Evolutionary conservation across 768 basidiomycete species (phyloP).

Genomic region (Nidularia sp.): DNA sequence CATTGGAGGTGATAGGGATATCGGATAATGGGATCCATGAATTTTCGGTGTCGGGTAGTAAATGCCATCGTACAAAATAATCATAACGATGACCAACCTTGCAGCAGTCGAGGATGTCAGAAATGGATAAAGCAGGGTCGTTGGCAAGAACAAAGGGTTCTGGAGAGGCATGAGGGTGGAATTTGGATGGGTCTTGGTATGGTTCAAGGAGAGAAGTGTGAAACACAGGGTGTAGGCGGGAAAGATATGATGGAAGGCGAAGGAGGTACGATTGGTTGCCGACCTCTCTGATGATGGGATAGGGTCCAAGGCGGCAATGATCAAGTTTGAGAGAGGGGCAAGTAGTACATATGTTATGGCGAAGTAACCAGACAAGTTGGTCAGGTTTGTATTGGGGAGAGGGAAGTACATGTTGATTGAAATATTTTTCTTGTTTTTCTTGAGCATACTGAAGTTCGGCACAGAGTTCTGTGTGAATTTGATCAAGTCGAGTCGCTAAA

Average conservation of each 20-base stretch:
- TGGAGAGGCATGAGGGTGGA: constrained; percentile 20
- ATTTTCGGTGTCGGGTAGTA: constrained; percentile 19
- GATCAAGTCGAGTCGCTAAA: constrained; percentile 17
- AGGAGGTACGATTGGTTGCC: constrained; percentile 21
- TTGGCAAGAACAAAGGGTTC: constrained; percentile 12
- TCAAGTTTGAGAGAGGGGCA: constrained; percentile 35
- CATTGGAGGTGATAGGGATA: constrained; percentile 20
- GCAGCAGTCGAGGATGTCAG: constrained; percentile 22
- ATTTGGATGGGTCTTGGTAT: constrained; percentile 24
- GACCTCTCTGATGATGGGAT: constrained; percentile 7
- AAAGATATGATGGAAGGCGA: constrained; percentile 23
- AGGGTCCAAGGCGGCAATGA: constrained; percentile 13
- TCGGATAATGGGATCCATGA: constrained; percentile 32
- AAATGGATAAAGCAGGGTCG: constrained; percentile 14
- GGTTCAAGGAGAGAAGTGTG: constrained; percentile 30
- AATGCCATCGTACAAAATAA: constrained; percentile 26
- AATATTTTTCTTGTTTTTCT: constrained; percentile 18
- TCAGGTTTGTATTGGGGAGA: constrained; percentile 22
- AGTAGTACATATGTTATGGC: constrained; percentile 33
- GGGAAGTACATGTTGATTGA: constrained; percentile 17
- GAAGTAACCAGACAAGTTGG: constrained; percentile 32
- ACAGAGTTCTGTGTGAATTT: constrained; percentile 26
- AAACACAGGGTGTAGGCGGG: constrained; percentile 34
- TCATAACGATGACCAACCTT: constrained; percentile 29
- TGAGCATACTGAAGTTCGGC: constrained; percentile 25